Percentiles rank a stretch among this genome's conserved stretches.
phyloP scores from a whole-genome alignment of 2,329 filamentous ascomycete genomes.

The Xylariaceae sp. region DNA sequence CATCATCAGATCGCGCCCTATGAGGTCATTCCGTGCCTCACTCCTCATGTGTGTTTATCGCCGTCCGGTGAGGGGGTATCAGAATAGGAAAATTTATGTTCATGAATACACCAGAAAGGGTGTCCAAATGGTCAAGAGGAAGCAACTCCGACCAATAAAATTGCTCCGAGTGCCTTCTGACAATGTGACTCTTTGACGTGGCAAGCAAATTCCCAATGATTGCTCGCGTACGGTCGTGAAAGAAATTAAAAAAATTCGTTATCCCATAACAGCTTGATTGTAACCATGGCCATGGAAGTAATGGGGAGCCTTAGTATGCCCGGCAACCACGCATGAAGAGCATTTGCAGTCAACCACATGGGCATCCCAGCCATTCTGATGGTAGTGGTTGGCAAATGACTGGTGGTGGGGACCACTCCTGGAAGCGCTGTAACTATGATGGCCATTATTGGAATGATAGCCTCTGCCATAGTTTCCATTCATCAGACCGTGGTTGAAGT shows the following conservation, averaged over 20 bases:
- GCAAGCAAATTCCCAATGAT: background rate
- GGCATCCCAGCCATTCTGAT: constrained; percentile 52
- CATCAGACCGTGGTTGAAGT: constrained; percentile 45
- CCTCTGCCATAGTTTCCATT: constrained; percentile 35
- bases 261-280: constrained; percentile 54
- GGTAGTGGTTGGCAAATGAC: constrained; percentile 48
- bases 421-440: constrained; percentile 35
- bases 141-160: background rate
- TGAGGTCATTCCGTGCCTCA: background rate
- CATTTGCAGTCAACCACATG: constrained; percentile 50
- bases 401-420: constrained; percentile 39
- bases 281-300: constrained; percentile 52
- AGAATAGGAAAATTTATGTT: constrained; percentile 27
- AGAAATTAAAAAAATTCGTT: constrained; percentile 27
- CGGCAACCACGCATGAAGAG: constrained; percentile 42
- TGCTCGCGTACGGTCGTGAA: background rate
- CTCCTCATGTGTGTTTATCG: constrained; percentile 14
- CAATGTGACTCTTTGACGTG: background rate
- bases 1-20: background rate
- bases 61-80: constrained; percentile 30
- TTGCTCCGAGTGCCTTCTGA: background rate
- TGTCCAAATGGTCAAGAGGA: constrained; percentile 20
- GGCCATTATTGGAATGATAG: constrained; percentile 42
- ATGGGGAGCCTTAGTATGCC: constrained; percentile 41
- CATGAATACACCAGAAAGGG: constrained; percentile 28